Conservation (phyloP, 192 early-diverging fungal genomes). For the Backusella luteola region DNA sequence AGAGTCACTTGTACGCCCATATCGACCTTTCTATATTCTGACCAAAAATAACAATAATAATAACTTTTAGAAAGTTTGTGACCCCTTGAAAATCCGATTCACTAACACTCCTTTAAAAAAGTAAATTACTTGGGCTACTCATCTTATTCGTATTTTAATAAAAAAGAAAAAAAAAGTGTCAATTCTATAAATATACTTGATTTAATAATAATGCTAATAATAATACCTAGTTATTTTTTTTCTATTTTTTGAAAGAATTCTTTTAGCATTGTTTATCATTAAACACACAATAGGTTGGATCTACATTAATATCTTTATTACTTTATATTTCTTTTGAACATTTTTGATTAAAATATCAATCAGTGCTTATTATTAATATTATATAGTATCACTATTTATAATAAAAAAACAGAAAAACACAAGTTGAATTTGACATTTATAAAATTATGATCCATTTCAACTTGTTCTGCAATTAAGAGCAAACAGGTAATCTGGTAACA, state of each 20-base stretch:
- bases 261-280: not conserved
- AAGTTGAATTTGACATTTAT: not conserved
- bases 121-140: not conserved
- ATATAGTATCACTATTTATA: not conserved
- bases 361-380: not conserved
- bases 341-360: not conserved
- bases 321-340: not conserved
- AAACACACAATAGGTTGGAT: not conserved
- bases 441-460: not conserved
- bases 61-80: not conserved
- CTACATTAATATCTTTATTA: not conserved
- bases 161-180: not conserved
- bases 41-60: not conserved
- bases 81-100: not conserved
- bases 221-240: not conserved
- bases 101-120: not conserved
- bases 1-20: slow-evolving; percentile 10
- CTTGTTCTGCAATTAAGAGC: not conserved
- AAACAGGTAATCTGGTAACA: not conserved
- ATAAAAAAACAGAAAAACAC: not conserved
- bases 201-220: not conserved
- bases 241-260: not conserved
- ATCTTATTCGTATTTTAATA: not conserved
- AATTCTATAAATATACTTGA: slow-evolving; percentile 6
- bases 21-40: not conserved